phyloP scores from a whole-genome alignment of 768 basidiomycete species.

The Trametes cingulata region DNA sequence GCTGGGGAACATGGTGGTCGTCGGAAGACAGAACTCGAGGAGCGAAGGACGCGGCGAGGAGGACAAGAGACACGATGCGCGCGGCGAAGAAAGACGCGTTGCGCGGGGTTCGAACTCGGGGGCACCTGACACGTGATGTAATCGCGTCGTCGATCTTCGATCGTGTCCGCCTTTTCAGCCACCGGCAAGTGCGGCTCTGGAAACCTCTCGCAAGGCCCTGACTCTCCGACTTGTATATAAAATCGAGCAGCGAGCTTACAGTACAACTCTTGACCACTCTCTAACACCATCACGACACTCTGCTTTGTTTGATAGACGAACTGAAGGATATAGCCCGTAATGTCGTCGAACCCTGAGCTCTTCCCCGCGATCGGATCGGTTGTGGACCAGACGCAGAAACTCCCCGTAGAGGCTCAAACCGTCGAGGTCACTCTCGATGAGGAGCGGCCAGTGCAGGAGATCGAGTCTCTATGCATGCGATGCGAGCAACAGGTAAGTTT shows the following conservation, averaged over 20 bases:
- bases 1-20: slow-evolving; percentile 26
- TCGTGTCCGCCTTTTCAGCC: slow-evolving; percentile 16
- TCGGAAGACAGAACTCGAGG: neutral
- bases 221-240: slow-evolving; percentile 5
- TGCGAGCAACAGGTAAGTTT: slow-evolving; percentile 82
- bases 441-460: slow-evolving; percentile 73
- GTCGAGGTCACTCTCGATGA: slow-evolving; percentile 39
- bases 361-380: slow-evolving; percentile 34
- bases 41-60: neutral
- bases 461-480: slow-evolving; percentile 93
- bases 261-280: neutral
- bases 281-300: neutral
- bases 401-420: slow-evolving; percentile 17
- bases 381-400: slow-evolving; percentile 29
- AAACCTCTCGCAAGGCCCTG: slow-evolving; percentile 17
- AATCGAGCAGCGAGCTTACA: neutral
- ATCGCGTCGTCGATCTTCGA: slow-evolving; percentile 11
- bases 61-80: neutral
- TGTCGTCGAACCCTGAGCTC: slow-evolving; percentile 26
- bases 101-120: slow-evolving; percentile 4
- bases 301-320: neutral
- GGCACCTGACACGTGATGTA: slow-evolving; percentile 16
- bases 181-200: slow-evolving; percentile 12
- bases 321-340: neutral
- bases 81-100: neutral